A percentile compares a stretch with the other conserved stretches of the same genome.
Conservation (phyloP, 805 yeast species). For the Spathaspora arborariae region DNA sequence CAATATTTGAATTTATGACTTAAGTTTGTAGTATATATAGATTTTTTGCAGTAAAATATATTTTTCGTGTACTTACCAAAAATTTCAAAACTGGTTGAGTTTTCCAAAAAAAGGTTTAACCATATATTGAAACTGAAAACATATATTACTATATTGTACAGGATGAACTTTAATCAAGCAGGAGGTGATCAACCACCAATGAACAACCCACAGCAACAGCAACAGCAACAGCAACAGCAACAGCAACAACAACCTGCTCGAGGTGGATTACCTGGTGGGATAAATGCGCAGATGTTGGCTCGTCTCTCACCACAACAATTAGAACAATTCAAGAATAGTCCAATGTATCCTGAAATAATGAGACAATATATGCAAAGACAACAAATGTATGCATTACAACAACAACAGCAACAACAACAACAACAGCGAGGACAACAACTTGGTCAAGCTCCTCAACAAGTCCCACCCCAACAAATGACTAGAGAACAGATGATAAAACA, state of each 20-base stretch:
- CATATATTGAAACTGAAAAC: not conserved
- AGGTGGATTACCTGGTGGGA: slow-evolving; percentile 6
- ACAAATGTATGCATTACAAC: slow-evolving; percentile 34
- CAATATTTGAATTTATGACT: slow-evolving; percentile 64
- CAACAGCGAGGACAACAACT: slow-evolving; percentile 12
- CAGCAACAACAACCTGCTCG: slow-evolving; percentile 7
- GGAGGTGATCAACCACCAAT: slow-evolving; percentile 3
- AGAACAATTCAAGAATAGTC: slow-evolving; percentile 39
- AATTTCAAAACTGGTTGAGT: not conserved
- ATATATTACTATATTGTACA: not conserved
- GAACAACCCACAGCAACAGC: slow-evolving; percentile 7
- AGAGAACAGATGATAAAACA: slow-evolving; percentile 8
- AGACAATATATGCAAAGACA: slow-evolving; percentile 37
- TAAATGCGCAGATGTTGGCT: slow-evolving; percentile 25
- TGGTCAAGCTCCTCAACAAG: slow-evolving; percentile 2
- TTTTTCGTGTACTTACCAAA: not conserved
- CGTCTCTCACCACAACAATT: slow-evolving; percentile 40
- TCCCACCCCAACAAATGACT: slow-evolving; percentile 7
- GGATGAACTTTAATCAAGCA: slow-evolving; percentile 10
- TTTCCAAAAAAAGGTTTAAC: not conserved
- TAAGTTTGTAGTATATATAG: not conserved
- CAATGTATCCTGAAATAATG: slow-evolving; percentile 40
- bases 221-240: slow-evolving; percentile 6
- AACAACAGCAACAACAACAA: slow-evolving; percentile 22
- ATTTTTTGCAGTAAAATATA: not conserved